These are phyloP conservation scores for Epichloe typhina DNA, from an alignment of 2,329 filamentous ascomycete genomes.

Conservation along the genomic window DNA sequence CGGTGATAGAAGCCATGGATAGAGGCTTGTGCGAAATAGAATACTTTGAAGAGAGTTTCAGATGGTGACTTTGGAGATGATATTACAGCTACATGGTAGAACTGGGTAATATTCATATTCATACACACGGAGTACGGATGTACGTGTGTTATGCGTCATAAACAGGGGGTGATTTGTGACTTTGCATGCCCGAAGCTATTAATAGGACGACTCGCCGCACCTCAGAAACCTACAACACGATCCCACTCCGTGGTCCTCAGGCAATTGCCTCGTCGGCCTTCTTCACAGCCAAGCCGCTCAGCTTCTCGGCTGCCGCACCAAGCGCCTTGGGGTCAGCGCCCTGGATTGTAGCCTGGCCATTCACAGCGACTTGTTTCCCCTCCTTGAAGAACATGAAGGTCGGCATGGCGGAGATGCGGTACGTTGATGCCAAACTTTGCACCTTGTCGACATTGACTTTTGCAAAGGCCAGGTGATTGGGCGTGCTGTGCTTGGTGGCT, in stretches of 20 bases:
- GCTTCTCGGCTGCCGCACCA: slow-evolving; percentile 23
- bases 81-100: not conserved
- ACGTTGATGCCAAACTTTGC: slow-evolving; percentile 41
- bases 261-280: slow-evolving; percentile 11
- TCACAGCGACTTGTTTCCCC: slow-evolving; percentile 30
- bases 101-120: too few species aligned
- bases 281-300: slow-evolving; percentile 22
- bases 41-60: slow-evolving; percentile 9
- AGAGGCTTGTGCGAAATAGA: slow-evolving; percentile 10
- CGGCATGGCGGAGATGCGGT: slow-evolving; percentile 81
- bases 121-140: too few species aligned
- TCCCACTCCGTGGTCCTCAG: not conserved
- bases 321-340: slow-evolving; percentile 21
- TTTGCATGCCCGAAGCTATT: too few species aligned
- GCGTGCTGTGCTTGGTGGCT: slow-evolving; percentile 12
- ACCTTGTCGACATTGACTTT: slow-evolving; percentile 13
- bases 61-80: slow-evolving; percentile 6
- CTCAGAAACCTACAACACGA: not conserved
- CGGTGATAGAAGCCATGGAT: slow-evolving; percentile 20
- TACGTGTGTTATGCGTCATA: too few species aligned
- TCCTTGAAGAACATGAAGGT: slow-evolving; percentile 83
- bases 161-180: too few species aligned
- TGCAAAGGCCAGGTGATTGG: slow-evolving; percentile 10
- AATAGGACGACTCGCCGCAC: too few species aligned
- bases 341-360: slow-evolving; percentile 19